Conservation (phyloP, 345 rosid genomes). For the Gossypium sturtianum region DNA sequence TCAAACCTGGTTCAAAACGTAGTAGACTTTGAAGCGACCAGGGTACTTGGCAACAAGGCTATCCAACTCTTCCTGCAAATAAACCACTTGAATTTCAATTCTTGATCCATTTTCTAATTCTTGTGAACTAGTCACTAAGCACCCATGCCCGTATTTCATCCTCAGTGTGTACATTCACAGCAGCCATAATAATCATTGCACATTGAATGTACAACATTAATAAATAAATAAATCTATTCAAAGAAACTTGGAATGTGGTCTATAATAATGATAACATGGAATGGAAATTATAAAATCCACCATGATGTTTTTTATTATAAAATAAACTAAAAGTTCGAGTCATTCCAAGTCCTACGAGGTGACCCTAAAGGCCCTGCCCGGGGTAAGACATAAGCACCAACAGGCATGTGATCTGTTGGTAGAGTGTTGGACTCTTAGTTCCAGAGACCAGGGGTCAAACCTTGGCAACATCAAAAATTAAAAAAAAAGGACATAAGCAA, state of each 20-base stretch:
- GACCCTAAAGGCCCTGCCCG: not conserved
- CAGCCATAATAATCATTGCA: not conserved
- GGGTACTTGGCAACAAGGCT: slow-evolving; percentile 59
- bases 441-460: no score
- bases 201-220: not conserved
- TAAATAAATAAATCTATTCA: not conserved
- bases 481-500: not conserved
- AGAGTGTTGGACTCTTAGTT: no score
- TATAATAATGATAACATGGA: not conserved
- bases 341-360: not conserved
- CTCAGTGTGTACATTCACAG: not conserved
- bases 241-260: not conserved
- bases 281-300: not conserved
- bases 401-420: no score
- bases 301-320: not conserved
- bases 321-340: not conserved
- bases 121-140: not conserved
- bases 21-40: slow-evolving; percentile 61
- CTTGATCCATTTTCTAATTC: not conserved
- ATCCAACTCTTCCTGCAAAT: slow-evolving; percentile 78
- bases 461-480: no score
- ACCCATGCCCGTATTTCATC: not conserved
- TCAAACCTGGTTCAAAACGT: slow-evolving; percentile 87
- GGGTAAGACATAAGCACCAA: no score
- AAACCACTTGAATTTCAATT: not conserved